Base-by-base conservation (phyloP, 2,329 filamentous ascomycete species). In the Hymenoscyphus albidus region DNA sequence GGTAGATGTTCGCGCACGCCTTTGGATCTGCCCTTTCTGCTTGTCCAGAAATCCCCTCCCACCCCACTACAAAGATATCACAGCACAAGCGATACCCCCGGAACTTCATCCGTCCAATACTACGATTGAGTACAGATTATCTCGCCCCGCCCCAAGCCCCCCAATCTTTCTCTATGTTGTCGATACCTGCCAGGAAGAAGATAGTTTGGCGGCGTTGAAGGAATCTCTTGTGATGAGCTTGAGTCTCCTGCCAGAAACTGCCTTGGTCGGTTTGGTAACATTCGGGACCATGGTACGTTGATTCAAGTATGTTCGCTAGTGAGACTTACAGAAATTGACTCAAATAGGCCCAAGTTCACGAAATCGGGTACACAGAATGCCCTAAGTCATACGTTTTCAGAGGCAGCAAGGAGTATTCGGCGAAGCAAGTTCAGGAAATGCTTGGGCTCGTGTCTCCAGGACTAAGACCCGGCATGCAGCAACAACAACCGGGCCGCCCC, bases 391-490 rank as follows among this genome's bases (percentile, higher is more conserved):
- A 97, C 74, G 95, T 99, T 54, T 99, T 99, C 84, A 88, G 94
- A 64, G 95, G 95, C 48, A 97, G 88, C 82, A 99, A 98, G 82
- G 95, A 99, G 74, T 99, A 99, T 78, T 85, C 88, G n/a, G 91
- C 93, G 62, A 98, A 98, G 80, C 93, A 98, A 77, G 93, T 99
- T n/a, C 94, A 98, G 78, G 95, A 99, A 75, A 99, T 99, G 95
- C 88, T 99, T 60, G 95, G 93, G 35, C 83, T 97, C 62, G 83
- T 88, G 58, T 85, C 89, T 22, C 82, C 90, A 31, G 87, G 87
- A 42, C 77, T 92, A 68, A 88, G 95, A 69, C 92, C 93, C 31
- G 87, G 87, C 62, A 78, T 77, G 51, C 80, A 84, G 75, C 86
- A 90, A 78, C 88, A 88, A 69, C 88, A 89, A 70, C 88, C 91